Evolutionary conservation across 1,284 basidiomycete species (phyloP).

Genomic region (Hymenochaete sp.): DNA sequence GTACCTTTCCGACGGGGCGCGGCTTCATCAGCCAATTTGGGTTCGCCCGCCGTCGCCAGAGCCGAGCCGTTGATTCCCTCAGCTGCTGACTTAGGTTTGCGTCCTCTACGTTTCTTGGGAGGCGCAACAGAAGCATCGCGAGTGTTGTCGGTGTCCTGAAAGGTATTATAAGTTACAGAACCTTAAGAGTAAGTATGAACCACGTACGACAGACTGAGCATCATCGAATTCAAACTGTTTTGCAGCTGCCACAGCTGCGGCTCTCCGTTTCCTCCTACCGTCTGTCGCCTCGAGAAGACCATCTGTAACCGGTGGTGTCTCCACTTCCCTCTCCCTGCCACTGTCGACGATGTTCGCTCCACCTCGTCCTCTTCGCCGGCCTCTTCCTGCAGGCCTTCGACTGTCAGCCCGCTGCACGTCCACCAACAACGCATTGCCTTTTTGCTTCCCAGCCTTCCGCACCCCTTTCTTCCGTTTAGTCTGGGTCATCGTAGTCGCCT

Average conservation of each 20-base stretch:
- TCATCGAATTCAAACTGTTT: slow-evolving; percentile 10
- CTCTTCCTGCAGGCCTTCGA: slow-evolving; percentile 31
- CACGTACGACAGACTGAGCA: slow-evolving; percentile 5
- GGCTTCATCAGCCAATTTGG: slow-evolving; percentile 27
- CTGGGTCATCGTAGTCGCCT: slow-evolving; percentile 55
- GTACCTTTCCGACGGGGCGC: slow-evolving; percentile 30
- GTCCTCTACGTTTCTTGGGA: slow-evolving; percentile 13
- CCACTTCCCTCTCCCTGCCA: slow-evolving; percentile 29
- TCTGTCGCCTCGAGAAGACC: too few species aligned
- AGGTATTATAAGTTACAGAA: background rate
- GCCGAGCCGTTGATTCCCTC: slow-evolving; percentile 20
- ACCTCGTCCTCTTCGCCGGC: slow-evolving; percentile 22
- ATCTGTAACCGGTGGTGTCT: slow-evolving; percentile 26
- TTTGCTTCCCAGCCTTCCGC: slow-evolving; percentile 55
- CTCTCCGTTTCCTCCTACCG: too few species aligned
- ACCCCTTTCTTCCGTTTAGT: slow-evolving; percentile 55
- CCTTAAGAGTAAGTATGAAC: background rate
- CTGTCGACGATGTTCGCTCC: slow-evolving; percentile 23
- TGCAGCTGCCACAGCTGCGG: too few species aligned
- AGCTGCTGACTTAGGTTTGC: slow-evolving; percentile 26
- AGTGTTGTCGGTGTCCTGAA: slow-evolving; percentile 11
- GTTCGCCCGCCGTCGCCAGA: slow-evolving; percentile 21
- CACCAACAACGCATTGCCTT: slow-evolving; percentile 68
- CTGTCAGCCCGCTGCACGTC: slow-evolving; percentile 73
- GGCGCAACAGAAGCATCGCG: slow-evolving; percentile 9